Base-by-base conservation (phyloP, 495 filamentous ascomycete genomes). In the Xylaria flabelliformis region DNA sequence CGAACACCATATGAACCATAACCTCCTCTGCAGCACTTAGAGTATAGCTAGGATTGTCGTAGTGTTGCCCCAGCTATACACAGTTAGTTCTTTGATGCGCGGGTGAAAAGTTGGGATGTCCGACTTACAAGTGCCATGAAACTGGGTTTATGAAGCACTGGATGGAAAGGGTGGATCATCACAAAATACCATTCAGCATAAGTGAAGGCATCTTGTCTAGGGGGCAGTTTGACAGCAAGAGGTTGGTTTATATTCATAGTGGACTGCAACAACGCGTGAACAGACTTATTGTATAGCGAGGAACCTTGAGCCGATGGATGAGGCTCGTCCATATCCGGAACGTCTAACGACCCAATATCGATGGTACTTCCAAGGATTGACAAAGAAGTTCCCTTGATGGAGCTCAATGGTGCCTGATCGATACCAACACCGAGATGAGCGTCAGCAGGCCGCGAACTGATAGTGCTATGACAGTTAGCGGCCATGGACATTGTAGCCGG, bases 1-100 rank as follows among this genome's bases (percentile, higher is more conserved):
- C 91, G 74, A 94, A 91, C 62, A 94, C 84, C 87, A 93, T 92
- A 80, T 94, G 92, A 26, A 93, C 84, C 73, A 88, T 87, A n/a
- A 93, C 91, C 2, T 84, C 86, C 73, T 95, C 90, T 1, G 91
- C 87, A 1, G 87, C 78, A 0, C 87, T 86, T 1, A 91, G 86
- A 67, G 85, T 80, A 78, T 88, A 92, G 58, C 71, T 81, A 7
- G 85, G 82, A 32, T 93, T 90, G 69, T 91, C 87, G 73, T 92
- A 93, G 64, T 89, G 85, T 26, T 85, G 86, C 41, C 79, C 84
- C 67, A 91, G 80, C 89, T 92, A 75, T 32, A 39, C 24, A 15
- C 5, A 21, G 64, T 80, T 70, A 62, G 64, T 13, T 50, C 17
- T 17, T 63, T 12, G 24, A 19, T 36, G 15, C 59, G 17, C 50